Evolutionary conservation across 140 eudicot species (phyloP).

Genomic region (Bidens hawaiensis): DNA sequence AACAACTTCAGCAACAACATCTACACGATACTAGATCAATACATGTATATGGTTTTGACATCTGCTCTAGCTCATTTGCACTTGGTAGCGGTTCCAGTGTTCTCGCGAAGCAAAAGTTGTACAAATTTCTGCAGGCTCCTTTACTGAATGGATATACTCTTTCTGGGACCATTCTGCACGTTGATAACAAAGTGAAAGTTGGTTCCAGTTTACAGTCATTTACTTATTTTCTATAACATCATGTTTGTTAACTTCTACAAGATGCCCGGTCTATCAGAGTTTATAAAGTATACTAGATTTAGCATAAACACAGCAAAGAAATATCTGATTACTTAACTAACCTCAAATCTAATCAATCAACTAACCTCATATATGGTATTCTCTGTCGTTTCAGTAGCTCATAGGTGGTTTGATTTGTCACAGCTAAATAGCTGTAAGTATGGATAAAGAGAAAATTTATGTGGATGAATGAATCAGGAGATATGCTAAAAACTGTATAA

Average conservation of each 20-base stretch:
- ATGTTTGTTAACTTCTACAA: neutral
- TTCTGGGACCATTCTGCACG: constrained; percentile 69
- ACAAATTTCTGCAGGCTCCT: constrained; percentile 75
- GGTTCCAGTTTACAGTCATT: neutral
- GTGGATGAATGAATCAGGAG: neutral
- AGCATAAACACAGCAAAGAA: neutral
- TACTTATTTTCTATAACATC: neutral
- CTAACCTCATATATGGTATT: constrained; percentile 81
- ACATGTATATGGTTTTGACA: constrained; percentile 64
- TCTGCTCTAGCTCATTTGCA: constrained; percentile 61
- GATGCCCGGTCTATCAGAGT: neutral
- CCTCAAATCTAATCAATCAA: constrained; percentile 9
- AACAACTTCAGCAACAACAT: constrained; percentile 50
- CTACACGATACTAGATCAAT: constrained; percentile 62
- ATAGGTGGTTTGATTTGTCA: constrained; percentile 93
- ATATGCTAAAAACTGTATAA: neutral
- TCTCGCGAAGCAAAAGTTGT: constrained; percentile 65
- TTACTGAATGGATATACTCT: constrained; percentile 87
- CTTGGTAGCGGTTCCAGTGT: constrained; percentile 73
- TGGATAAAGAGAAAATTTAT: constrained; percentile 4
- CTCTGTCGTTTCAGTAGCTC: constrained; percentile 92
- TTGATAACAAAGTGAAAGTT: neutral
- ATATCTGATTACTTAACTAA: too few species aligned
- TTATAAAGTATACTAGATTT: neutral
- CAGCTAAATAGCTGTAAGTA: constrained; percentile 57